Evolutionary conservation across 257 asterid genomes (phyloP).

Genomic region (Capsicum rhomboideum): DNA sequence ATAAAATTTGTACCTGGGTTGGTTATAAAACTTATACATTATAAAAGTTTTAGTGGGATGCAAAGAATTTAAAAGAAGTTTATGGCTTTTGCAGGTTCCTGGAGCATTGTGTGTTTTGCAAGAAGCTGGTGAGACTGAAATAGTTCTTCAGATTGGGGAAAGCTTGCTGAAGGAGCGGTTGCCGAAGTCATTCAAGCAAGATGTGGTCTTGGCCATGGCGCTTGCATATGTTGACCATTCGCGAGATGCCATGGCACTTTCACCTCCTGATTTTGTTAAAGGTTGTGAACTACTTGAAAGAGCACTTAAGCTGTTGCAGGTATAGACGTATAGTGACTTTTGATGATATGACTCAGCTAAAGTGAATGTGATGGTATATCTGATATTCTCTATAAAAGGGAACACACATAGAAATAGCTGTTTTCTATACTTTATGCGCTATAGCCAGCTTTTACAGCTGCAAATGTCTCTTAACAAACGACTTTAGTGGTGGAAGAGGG

Average conservation of each 20-base stretch:
- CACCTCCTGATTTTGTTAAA: conserved; percentile 81
- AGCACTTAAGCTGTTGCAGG: conserved; percentile 91
- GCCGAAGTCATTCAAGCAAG: conserved; percentile 93
- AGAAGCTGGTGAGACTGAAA: conserved; percentile 87
- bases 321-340: conserved; percentile 41
- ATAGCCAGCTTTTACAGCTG: background rate
- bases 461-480: background rate
- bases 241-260: conserved; percentile 80
- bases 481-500: background rate
- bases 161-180: conserved; percentile 79
- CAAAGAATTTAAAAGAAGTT: background rate
- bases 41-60: background rate
- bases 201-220: conserved; percentile 79
- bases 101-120: conserved; percentile 88
- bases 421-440: background rate
- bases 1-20: background rate
- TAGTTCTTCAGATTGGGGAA: conserved; percentile 85
- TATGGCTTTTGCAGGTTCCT: conserved; percentile 49
- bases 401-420: background rate
- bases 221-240: conserved; percentile 92
- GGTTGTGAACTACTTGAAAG: conserved; percentile 89
- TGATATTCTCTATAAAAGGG: background rate
- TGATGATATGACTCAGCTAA: background rate
- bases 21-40: background rate
- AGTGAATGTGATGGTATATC: background rate